A percentile compares a stretch with the other conserved stretches of the same genome.
Evolutionary conservation across 805 yeast species (phyloP).

Genomic region (Alloascoidea hylecoeti): DNA sequence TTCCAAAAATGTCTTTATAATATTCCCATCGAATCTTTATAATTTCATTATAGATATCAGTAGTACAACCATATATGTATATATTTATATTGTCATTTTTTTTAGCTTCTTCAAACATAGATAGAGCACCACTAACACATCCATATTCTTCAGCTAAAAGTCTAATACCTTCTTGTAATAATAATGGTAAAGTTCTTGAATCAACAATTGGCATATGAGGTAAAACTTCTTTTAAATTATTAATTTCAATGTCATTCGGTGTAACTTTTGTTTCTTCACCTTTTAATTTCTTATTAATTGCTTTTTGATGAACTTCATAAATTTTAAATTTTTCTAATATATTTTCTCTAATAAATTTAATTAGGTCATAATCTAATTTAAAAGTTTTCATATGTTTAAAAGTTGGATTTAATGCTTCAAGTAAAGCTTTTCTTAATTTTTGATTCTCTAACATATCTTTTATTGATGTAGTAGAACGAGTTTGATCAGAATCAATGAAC

Average conservation of each 20-base stretch:
- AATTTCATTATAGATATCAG: constrained; percentile 22
- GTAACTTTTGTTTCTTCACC: not conserved
- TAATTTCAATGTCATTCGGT: not conserved
- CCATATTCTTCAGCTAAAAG: constrained; percentile 10
- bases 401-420: not conserved
- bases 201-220: not conserved
- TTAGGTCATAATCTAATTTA: not conserved
- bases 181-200: not conserved
- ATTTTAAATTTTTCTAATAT: not conserved
- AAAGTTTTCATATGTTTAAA: not conserved
- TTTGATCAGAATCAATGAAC: not conserved
- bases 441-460: not conserved
- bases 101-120: constrained; percentile 21
- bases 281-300: not conserved
- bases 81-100: constrained; percentile 18
- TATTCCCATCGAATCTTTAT: constrained; percentile 22
- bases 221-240: not conserved
- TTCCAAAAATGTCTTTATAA: constrained; percentile 20
- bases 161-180: not conserved
- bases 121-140: constrained; percentile 19
- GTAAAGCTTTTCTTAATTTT: not conserved
- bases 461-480: not conserved
- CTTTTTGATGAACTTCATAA: no score
- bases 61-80: constrained; percentile 22
- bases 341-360: not conserved